Conservation (phyloP, 768 basidiomycete genomes). For the Dioszegia aurantiaca region DNA sequence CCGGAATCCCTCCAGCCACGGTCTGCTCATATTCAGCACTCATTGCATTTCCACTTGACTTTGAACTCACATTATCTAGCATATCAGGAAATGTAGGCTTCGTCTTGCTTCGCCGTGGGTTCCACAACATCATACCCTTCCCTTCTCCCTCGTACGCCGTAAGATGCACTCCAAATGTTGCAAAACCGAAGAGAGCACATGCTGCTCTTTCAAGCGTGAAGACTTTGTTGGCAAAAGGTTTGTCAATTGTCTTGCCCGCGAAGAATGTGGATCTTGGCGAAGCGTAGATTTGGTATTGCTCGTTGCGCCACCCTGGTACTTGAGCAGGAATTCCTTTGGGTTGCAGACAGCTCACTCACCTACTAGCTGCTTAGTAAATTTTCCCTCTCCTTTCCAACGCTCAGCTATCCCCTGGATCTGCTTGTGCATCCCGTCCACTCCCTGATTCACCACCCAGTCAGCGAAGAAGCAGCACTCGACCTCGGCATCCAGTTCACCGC, state of each 20-base stretch:
- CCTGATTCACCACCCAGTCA: constrained; percentile 28
- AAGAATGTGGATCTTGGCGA: constrained; percentile 34
- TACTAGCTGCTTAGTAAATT: constrained; percentile 49
- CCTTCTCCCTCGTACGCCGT: constrained; percentile 55
- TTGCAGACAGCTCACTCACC: constrained; percentile 32
- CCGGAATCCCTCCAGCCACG: constrained; percentile 80
- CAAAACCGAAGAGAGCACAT: constrained; percentile 79
- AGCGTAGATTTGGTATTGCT: constrained; percentile 64
- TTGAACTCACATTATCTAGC: constrained; percentile 65
- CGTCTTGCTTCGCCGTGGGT: constrained; percentile 75
- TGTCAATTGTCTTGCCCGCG: neutral
- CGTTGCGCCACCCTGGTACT: constrained; percentile 71
- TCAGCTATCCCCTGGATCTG: constrained; percentile 30
- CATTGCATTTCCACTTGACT: neutral
- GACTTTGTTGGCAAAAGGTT: constrained; percentile 51
- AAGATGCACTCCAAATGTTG: constrained; percentile 92
- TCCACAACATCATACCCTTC: constrained; percentile 67
- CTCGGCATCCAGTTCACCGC: constrained; percentile 53
- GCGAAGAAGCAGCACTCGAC: constrained; percentile 54
- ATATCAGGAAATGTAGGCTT: constrained; percentile 91
- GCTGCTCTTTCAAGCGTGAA: constrained; percentile 89
- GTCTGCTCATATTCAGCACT: constrained; percentile 20
- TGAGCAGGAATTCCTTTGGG: neutral
- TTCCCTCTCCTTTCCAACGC: constrained; percentile 48
- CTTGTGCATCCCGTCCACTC: constrained; percentile 31